Evolutionary conservation across 176 grass and related monocot genomes (phyloP), one percentile per base, ranked within the genome.

Genomic region (Elaeis guineensis): DNA sequence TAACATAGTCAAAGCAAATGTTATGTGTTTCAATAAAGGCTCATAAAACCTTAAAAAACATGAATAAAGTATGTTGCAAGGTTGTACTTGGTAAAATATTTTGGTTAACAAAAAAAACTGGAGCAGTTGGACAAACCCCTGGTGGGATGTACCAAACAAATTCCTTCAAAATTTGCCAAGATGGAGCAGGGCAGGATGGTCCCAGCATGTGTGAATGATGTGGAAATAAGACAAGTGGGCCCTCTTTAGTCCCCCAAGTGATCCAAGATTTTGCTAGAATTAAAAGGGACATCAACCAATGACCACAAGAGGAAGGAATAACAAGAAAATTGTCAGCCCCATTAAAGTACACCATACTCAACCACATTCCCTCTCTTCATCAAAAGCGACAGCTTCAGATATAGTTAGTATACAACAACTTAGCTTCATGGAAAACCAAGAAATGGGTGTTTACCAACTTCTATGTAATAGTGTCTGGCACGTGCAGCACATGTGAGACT

Each of bases 201-300:
- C 35, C 35, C 35, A 44, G 35, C 35, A 14, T 44, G 35, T 44
- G 2, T 44, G 11, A 14, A 44, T 44, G 35, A 44, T 9, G 35
- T 44, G 11, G 35, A 44, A 44, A 44, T 14, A 3, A 44, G 35
- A 44, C 11, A 44, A 2, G 35, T 44, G 35, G 35, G 35, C 9
- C 35, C 35, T 44, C 7, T 14, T 12, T 44, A 12, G 35, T 44
- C 35, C 35, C 32, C 2, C 8, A 44, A 44, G 35, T 44, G 35
- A 44, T 44, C 6, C 25, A 21, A 28, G 9, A 7, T 19, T 50
- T 59, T 26, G 68, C 55, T 49, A 25, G 22, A 28, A 51, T 50
- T 66, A 64, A 66, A 77, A 58, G 59, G 59, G 57, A 32, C n/a
- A 73, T 57, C 56, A 52, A 39, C 67, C 77, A 76, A 72, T 85